A percentile compares a stretch with the other conserved stretches of the same genome.
These are phyloP conservation scores for Suhomyces chickasaworum DNA, from an alignment of 1,139 yeast species.

Conservation along the genomic window DNA sequence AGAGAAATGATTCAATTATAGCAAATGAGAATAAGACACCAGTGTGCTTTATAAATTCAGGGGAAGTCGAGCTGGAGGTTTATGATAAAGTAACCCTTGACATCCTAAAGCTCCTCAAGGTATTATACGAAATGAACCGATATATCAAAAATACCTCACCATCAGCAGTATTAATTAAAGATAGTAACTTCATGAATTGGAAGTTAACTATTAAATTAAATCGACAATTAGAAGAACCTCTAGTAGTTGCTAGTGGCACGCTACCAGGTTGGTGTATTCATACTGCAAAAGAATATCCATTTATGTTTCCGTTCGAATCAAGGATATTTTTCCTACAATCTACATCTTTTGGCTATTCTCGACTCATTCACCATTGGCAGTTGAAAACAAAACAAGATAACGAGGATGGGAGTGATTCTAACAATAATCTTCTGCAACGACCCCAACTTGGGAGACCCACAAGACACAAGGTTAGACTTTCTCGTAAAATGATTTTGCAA, in stretches of 20 bases:
- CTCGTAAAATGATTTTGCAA: slow-evolving; percentile 69
- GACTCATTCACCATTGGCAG: slow-evolving; percentile 83
- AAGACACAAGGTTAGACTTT: slow-evolving; percentile 78
- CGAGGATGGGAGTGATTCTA: slow-evolving; percentile 22
- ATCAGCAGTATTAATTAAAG: slow-evolving; percentile 30
- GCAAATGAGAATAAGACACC: slow-evolving; percentile 19
- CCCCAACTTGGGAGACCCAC: slow-evolving; percentile 72
- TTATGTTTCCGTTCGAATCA: slow-evolving; percentile 82
- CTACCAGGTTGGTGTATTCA: slow-evolving; percentile 85
- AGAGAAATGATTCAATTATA: slow-evolving; percentile 33
- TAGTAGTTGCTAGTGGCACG: slow-evolving; percentile 84
- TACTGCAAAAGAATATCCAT: slow-evolving; percentile 73
- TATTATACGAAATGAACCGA: slow-evolving; percentile 52
- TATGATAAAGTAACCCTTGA: slow-evolving; percentile 50
- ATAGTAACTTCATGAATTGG: slow-evolving; percentile 65
- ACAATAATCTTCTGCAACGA: slow-evolving; percentile 22
- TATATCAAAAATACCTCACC: slow-evolving; percentile 27
- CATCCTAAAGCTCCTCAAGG: slow-evolving; percentile 57
- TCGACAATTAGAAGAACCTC: slow-evolving; percentile 86
- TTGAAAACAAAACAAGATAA: slow-evolving; percentile 48
- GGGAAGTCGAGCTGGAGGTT: slow-evolving; percentile 36
- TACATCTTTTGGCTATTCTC: slow-evolving; percentile 89
- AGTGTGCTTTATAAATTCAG: slow-evolving; percentile 20
- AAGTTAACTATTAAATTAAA: slow-evolving; percentile 85
- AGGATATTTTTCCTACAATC: slow-evolving; percentile 78